These are phyloP conservation scores for Pythium sp. DNA, from an alignment of 352 stramenopile species.

Conservation along the genomic window DNA sequence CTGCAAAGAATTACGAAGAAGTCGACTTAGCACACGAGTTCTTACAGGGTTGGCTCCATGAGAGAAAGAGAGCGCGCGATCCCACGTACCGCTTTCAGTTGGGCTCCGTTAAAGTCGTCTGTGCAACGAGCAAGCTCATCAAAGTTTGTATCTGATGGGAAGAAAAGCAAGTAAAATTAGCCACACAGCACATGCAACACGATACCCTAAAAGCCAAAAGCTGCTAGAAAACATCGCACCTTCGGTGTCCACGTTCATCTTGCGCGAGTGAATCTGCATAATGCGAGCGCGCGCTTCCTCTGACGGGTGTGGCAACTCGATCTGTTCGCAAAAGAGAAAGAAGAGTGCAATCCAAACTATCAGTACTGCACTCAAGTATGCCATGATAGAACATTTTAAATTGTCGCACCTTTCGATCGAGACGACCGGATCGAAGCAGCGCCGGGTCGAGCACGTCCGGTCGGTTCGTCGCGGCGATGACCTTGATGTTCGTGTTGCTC, in stretches of 20 bases:
- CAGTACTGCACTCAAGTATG: neutral
- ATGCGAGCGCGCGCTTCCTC: constrained; percentile 96
- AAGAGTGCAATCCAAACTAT: neutral
- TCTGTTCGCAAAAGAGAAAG: constrained; percentile 50
- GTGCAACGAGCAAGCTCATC: constrained; percentile 96
- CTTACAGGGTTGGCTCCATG: neutral
- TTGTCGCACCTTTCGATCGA: constrained; percentile 90
- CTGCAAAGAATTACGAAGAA: constrained; percentile 10
- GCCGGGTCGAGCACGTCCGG: constrained; percentile 96
- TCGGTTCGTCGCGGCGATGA: constrained; percentile 98
- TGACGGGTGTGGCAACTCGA: constrained; percentile 97
- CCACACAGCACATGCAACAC: neutral
- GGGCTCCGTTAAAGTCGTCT: constrained; percentile 99
- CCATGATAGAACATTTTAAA: neutral
- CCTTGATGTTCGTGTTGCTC: constrained; percentile 99
- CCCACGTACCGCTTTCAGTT: constrained; percentile 92
- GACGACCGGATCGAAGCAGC: constrained; percentile 90
- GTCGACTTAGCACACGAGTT: neutral
- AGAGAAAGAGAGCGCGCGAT: constrained; percentile 1
- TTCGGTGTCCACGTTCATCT: constrained; percentile 95
- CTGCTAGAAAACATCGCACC: constrained; percentile 26
- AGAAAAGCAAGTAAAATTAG: neutral
- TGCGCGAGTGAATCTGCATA: constrained; percentile 96
- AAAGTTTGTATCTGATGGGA: constrained; percentile 91
- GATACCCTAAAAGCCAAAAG: neutral